phyloP scores from a whole-genome alignment of 495 filamentous ascomycete species.

The Alectoria sarmentosa region DNA sequence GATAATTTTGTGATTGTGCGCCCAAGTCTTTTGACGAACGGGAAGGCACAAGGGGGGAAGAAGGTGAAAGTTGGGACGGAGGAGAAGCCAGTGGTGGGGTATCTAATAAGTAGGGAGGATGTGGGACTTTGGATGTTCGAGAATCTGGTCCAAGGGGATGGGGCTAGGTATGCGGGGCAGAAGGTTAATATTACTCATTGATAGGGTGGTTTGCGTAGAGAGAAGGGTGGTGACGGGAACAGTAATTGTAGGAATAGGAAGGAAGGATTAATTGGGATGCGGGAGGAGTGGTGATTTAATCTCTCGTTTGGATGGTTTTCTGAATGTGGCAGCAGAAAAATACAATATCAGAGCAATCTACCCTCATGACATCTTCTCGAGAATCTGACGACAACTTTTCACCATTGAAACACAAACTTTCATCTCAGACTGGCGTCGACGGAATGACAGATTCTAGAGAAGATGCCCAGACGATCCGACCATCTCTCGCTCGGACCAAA shows the following conservation, averaged over 20 bases:
- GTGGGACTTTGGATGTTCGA: constrained; percentile 39
- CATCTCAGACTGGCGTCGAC: no score
- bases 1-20: constrained; percentile 31
- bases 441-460: no score
- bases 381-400: no score
- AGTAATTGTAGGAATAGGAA: no score
- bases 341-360: no score
- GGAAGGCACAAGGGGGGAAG: constrained; percentile 21
- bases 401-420: no score
- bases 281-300: no score
- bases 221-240: neutral
- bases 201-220: neutral
- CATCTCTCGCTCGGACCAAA: neutral
- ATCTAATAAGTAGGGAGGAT: constrained; percentile 35
- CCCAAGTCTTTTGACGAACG: constrained; percentile 33
- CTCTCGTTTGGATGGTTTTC: no score
- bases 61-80: constrained; percentile 34
- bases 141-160: constrained; percentile 33
- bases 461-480: neutral
- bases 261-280: no score
- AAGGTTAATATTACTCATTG: constrained; percentile 35
- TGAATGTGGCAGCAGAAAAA: no score
- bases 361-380: no score
- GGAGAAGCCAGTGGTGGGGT: constrained; percentile 34
- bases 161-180: constrained; percentile 34